Evolutionary conservation across 208 protist species (phyloP), one percentile per base, ranked within the genome.

Genomic region (Chromosphaera perkinsii): DNA sequence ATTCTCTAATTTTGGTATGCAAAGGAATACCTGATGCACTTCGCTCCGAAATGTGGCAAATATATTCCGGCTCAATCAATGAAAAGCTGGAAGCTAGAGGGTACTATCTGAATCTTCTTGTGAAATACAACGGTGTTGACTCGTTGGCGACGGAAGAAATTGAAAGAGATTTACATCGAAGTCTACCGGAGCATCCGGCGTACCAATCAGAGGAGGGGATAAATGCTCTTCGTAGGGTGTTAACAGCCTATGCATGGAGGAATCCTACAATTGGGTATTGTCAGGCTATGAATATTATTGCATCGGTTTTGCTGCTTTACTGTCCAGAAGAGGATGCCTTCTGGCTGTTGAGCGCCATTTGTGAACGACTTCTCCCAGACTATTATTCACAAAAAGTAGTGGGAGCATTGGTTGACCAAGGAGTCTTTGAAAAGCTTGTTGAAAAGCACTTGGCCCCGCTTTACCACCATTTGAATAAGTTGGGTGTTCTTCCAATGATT

Each of bases 231-330:
- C 60, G 70, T 12, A 43, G 70, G 20, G 61, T 83, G 1, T 37
- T 83, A 1, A 48, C 51, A 36, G 78, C 78, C 2, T 83, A 83
- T 48, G 29, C 63, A 26, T 58, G 51, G 5, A 42, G 66, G 39
- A 77, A 83, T 43, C 76, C 75, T 3, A 27, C 45, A 26, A 61
- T 83, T 33, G 78, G 78, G 2, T 83, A 83, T 40, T 79, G 73
- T 42, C 76, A 84, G 59, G 79, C 74, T n/a, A 84, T 84, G 79
- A 78, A 68, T 42, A 75, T 82, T 51, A 56, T 84, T 36, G 47
- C 58, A 17, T 67, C 64, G 3, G 57, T 81, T 1, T 35, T 84
- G 14, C 63, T 84, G 2, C 24, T 67, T 1, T 76, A 78, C 51
- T 55, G 59, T 66, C 42, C 43, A 59, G 72, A 77, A 51, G 72